Evolutionary conservation across 805 yeast species (phyloP).

Genomic region (Teunomyces barrocoloradensis): DNA sequence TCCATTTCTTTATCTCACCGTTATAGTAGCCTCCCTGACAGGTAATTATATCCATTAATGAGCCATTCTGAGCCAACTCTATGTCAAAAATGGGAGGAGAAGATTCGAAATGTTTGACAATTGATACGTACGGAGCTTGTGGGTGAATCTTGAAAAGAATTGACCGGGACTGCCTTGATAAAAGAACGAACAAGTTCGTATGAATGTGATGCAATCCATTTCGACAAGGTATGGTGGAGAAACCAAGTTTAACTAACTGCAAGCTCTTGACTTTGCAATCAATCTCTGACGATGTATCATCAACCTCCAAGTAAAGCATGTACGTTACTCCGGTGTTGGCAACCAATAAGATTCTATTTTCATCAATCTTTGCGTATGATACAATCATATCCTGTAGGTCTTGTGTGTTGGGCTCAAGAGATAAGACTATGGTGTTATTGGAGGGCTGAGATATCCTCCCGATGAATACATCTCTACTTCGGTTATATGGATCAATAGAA

Average conservation of each 20-base stretch:
- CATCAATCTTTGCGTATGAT: conserved; percentile 23
- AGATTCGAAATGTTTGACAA: conserved; percentile 18
- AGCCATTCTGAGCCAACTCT: conserved; percentile 7
- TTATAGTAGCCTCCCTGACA: conserved; percentile 37
- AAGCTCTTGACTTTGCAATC: conserved; percentile 11
- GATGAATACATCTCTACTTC: too few relatives aligned
- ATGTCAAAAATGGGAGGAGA: conserved; percentile 34
- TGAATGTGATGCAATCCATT: conserved; percentile 23
- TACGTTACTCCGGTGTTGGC: conserved; percentile 29
- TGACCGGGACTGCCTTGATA: conserved; percentile 31
- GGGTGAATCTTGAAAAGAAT: conserved; percentile 26
- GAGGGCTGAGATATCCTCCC: not conserved
- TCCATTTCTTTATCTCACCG: conserved; percentile 23
- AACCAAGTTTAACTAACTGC: conserved; percentile 24
- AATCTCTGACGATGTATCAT: not conserved
- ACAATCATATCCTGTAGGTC: conserved; percentile 3
- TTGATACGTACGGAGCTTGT: conserved; percentile 23
- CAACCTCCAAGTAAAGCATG: conserved; percentile 18
- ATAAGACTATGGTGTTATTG: not conserved
- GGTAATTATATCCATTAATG: conserved; percentile 13
- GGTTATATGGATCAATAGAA: too few relatives aligned
- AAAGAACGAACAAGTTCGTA: conserved; percentile 26
- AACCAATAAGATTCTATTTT: conserved; percentile 22
- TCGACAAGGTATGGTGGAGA: conserved; percentile 26
- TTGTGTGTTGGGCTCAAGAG: not conserved